Evolutionary conservation across 352 stramenopile genomes (phyloP), one percentile per base, ranked within the genome.

Genomic region (Globisporangium iwayamae): DNA sequence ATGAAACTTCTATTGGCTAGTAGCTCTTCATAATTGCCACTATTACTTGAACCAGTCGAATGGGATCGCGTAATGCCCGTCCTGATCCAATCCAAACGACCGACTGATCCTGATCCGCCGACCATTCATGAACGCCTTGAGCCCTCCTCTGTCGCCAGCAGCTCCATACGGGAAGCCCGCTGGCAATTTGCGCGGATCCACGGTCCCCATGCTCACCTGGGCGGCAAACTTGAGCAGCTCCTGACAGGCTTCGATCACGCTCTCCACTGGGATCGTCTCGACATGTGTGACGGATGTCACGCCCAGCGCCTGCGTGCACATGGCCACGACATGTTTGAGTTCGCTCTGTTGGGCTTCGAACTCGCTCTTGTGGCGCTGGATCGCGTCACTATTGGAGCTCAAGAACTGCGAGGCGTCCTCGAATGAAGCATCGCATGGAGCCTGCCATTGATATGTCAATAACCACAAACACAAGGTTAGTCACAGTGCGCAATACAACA

Each of bases 21-120:
- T n/a, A 41, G 36, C 36, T 48, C 43, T 48, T 48, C 4, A 8
- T 56, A 5, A 38, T 28, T 28, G 25, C 25, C 13, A 34, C 36
- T 16, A n/a, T 45, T 34, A 79, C 32, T 62, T 53, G 45, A 65
- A 57, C 75, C 75, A 80, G 45, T 83, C 72, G 7, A 71, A 62
- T 20, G 75, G 75, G n/a, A 83, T 58, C 28, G 68, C 75, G 67
- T 77, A 83, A 25, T 73, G 22, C 32, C 75, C 75, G 48, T 85
- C 76, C 38, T 82, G 76, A 14, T 71, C 72, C 22, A 83, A 45
- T 28, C 76, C 76, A 50, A 71, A 85, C 11, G 61, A 68, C 30
- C 70, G 70, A 45, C 46, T 65, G 54, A 83, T 78, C 39, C 72
- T 67, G 2, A 85, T 57, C 16, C 60, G 63, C 2, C 62, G 70